Conservation (phyloP, 371 early-diverging fungal genomes). For the Ordospora colligata region DNA sequence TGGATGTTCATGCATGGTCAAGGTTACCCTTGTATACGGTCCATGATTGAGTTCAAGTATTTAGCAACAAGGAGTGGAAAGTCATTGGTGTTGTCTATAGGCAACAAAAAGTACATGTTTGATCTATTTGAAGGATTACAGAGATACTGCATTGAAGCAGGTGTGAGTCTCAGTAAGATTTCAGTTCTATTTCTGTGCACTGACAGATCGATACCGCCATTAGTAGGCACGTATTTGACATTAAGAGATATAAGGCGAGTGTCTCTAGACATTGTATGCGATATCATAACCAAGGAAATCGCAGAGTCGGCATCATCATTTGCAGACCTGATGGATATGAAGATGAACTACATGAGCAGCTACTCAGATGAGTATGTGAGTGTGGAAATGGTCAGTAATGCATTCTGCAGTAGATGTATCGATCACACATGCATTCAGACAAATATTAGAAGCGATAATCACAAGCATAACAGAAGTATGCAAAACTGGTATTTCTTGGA, state of each 20-base stretch:
- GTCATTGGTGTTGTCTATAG: slow-evolving; percentile 30
- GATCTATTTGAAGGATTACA: slow-evolving; percentile 58
- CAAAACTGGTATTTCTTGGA: slow-evolving; percentile 5
- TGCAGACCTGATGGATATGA: slow-evolving; percentile 1
- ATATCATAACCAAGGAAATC: not conserved
- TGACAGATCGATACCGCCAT: slow-evolving; percentile 10
- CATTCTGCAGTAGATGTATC: not conserved
- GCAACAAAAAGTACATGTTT: slow-evolving; percentile 41
- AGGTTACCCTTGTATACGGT: no score
- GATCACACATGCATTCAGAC: no score
- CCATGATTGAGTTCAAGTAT: slow-evolving; percentile 23
- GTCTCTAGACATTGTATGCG: slow-evolving; percentile 24
- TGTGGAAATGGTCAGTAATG: not conserved
- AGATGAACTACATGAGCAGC: not conserved
- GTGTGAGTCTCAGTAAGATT: slow-evolving; percentile 14
- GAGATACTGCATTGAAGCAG: slow-evolving; percentile 47
- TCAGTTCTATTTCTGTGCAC: slow-evolving; percentile 38
- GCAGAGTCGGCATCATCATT: not conserved
- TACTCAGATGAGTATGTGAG: slow-evolving; percentile 27
- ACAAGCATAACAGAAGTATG: not conserved
- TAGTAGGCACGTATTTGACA: slow-evolving; percentile 51
- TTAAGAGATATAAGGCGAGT: slow-evolving; percentile 19
- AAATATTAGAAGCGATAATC: not conserved
- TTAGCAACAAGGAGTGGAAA: slow-evolving; percentile 39
- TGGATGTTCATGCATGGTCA: no score